Evolutionary conservation across 768 basidiomycete genomes (phyloP), one percentile per base, ranked within the genome.

Genomic region (Suillus tomentosus): DNA sequence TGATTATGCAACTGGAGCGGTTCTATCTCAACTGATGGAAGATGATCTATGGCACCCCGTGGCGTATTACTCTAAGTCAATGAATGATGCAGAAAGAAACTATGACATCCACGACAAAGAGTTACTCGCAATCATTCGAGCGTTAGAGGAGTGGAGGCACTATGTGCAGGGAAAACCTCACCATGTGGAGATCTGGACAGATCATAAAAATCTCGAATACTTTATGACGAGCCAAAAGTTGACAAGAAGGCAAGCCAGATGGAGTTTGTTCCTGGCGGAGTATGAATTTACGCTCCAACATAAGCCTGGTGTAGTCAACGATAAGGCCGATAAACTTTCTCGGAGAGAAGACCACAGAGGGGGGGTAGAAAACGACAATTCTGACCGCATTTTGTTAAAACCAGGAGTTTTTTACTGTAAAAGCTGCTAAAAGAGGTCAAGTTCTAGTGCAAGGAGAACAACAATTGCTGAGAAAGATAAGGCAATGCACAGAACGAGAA

Each of bases 201-300:
- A 80, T 66, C 78, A 80, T 69, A 77, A 77, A 51, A 79, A 77
- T 63, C 73, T 63, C 74, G 73, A 78, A 61, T 79, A 78, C 64
- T 80, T 79, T 67, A 59, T 65, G n/a, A 73, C 71, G 0, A 72
- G 69, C 77, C 34, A n/a, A 67, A 71, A 2, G 61, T 77, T 57
- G 43, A 70, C 22, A 0, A 14, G 43, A 2, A 34, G 36, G 0
- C 66, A 67, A 42, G 43, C 43, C 9, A 45, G 43, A 45, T 45
- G 45, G 45, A 45, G 27, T 27, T 27, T 27, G 27, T 27, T 27
- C 27, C 27, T 27, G 27, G 27, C 27, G 27, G 27, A 27, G 27
- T 27, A 27, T 3, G 3, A 27, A 27, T 27, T 27, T 27, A 27
- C 27, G 3, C 27, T 27, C 27, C 27, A 27, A 27, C 27, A 27